Evolutionary conservation across 345 rosid species (phyloP).

Genomic region (Abelmoschus esculentus): DNA sequence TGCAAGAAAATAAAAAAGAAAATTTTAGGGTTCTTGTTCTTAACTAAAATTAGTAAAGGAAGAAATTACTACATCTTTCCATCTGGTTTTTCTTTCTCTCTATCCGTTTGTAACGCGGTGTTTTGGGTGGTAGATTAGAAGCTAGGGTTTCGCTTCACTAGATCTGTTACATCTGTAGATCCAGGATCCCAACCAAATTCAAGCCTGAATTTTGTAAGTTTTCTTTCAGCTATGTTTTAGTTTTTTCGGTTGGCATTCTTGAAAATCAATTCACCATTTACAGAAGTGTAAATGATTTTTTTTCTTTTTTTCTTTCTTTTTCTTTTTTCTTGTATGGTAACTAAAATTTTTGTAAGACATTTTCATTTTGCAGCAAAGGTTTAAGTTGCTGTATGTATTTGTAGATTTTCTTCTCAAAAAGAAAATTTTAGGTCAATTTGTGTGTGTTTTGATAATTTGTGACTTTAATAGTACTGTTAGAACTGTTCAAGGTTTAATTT

Average conservation of each 20-base stretch:
- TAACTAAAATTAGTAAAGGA: background rate
- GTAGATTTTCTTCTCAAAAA: too few species aligned
- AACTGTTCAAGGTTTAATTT: background rate
- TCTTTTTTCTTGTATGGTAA: background rate
- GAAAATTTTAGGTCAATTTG: too few species aligned
- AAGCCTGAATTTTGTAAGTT: background rate
- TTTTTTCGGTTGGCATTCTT: background rate
- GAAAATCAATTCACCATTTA: background rate
- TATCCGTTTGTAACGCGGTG: background rate
- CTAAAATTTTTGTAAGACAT: background rate
- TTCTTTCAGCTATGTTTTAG: background rate
- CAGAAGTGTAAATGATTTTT: background rate
- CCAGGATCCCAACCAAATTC: constrained; percentile 5
- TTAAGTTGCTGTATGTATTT: background rate
- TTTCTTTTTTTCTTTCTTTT: background rate
- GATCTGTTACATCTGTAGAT: constrained; percentile 6
- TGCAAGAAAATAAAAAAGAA: background rate
- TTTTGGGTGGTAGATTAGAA: background rate
- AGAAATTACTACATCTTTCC: background rate
- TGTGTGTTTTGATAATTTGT: too few species aligned
- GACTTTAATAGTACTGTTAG: background rate
- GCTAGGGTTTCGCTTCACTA: background rate
- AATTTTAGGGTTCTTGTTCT: constrained; percentile 1
- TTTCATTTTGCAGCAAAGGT: background rate
- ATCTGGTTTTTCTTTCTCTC: background rate